phyloP scores from a whole-genome alignment of 2,329 filamentous ascomycete genomes.

The Podosphaera leucotricha region DNA sequence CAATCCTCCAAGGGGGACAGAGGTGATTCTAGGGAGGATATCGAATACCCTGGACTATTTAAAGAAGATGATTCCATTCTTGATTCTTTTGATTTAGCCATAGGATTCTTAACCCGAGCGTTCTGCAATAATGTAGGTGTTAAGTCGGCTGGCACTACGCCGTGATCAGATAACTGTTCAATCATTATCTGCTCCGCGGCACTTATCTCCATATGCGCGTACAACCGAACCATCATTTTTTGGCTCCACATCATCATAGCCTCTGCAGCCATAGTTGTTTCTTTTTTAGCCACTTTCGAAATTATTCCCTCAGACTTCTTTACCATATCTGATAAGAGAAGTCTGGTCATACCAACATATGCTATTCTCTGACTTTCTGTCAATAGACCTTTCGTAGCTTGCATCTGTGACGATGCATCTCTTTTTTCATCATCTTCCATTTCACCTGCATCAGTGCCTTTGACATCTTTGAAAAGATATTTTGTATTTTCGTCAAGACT shows the following conservation, averaged over 20 bases:
- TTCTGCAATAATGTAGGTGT: conserved; percentile 78
- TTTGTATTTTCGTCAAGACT: conserved; percentile 95
- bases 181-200: conserved; percentile 92
- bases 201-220: conserved; percentile 91
- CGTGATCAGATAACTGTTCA: conserved; percentile 82
- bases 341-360: conserved; percentile 71
- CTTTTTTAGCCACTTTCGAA: conserved; percentile 48
- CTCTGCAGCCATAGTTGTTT: conserved; percentile 45
- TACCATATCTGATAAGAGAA: conserved; percentile 60
- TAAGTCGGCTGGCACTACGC: conserved; percentile 63
- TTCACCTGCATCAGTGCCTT: conserved; percentile 32
- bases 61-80: conserved; percentile 11
- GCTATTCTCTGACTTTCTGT: conserved; percentile 91
- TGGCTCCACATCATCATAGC: conserved; percentile 88
- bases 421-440: conserved; percentile 56
- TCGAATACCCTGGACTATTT: not conserved
- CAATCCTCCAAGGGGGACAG: conserved; percentile 2
- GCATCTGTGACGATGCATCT: conserved; percentile 72
- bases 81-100: conserved; percentile 29
- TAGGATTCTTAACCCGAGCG: conserved; percentile 75
- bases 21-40: conserved; percentile 17
- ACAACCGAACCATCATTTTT: conserved; percentile 91
- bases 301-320: conserved; percentile 40
- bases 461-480: conserved; percentile 68
- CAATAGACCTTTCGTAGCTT: conserved; percentile 83